Conservation (phyloP, 306 rosid species). For the Pyrus betulifolia region DNA sequence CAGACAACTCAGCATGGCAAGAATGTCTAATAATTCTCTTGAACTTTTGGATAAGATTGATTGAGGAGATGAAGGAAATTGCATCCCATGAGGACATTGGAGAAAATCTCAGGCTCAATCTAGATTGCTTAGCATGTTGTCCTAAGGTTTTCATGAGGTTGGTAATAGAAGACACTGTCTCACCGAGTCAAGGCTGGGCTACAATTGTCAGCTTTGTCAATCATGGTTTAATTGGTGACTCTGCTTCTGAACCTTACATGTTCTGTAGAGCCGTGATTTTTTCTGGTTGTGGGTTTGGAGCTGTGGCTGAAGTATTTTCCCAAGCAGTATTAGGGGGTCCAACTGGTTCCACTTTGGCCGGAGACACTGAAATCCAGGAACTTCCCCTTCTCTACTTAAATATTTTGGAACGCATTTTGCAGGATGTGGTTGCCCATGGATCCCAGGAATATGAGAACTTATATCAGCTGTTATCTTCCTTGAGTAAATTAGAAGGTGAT, state of each 20-base stretch:
- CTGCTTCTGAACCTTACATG: slow-evolving; percentile 42
- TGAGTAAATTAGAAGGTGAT: slow-evolving; percentile 83
- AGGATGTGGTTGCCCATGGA: slow-evolving; percentile 47
- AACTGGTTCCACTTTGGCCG: slow-evolving; percentile 31
- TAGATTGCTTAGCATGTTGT: slow-evolving; percentile 58
- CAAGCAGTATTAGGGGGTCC: slow-evolving; percentile 41
- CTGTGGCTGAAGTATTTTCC: slow-evolving; percentile 72
- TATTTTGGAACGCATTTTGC: slow-evolving; percentile 61
- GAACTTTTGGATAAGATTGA: slow-evolving; percentile 73
- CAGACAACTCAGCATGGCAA: slow-evolving; percentile 91
- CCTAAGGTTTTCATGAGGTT: slow-evolving; percentile 67
- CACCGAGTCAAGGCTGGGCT: slow-evolving; percentile 92
- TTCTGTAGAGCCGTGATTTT: slow-evolving; percentile 83
- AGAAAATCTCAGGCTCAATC: slow-evolving; percentile 36
- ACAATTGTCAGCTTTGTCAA: slow-evolving; percentile 51
- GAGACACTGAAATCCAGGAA: slow-evolving; percentile 40
- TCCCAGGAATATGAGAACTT: slow-evolving; percentile 62
- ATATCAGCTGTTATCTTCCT: slow-evolving; percentile 62
- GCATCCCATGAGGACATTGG: slow-evolving; percentile 32
- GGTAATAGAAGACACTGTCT: slow-evolving; percentile 80
- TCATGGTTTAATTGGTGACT: slow-evolving; percentile 54
- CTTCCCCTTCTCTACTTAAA: slow-evolving; percentile 65
- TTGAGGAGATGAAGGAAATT: slow-evolving; percentile 75
- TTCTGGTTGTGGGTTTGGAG: slow-evolving; percentile 87
- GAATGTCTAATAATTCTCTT: slow-evolving; percentile 79